Evolutionary conservation across 176 grass and related monocot species (phyloP), one percentile per base, ranked within the genome.

Genomic region (Metroxylon sagu): DNA sequence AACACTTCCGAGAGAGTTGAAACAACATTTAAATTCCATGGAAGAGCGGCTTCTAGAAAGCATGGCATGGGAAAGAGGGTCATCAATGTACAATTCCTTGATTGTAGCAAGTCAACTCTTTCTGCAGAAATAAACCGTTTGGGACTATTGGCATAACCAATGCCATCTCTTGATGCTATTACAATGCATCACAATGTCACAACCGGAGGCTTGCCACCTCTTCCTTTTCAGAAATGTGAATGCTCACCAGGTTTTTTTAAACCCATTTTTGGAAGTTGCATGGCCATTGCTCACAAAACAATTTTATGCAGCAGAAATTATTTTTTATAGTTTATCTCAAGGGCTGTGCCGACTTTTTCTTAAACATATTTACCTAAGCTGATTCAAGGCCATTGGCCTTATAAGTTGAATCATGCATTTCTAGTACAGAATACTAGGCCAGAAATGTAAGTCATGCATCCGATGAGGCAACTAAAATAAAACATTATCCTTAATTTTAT

Each of bases 21-120:
- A 92, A 68, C 79, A 87, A 7, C 87, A 98, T 85, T 59, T 98
- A 70, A 98, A 98, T 83, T 86, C 84, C 52, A 83, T 98, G 62
- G 87, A 98, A 64, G 93, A 98, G 75, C 53, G 85, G 17, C 79
- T 98, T 26, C 68, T 98, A 54, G 93, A 98, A 85, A 92, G 76
- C 60, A 80, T 98, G 83, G 84, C 87, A 77, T 98, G 93, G 93
- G 87, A 98, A 77, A 98, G 85, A 66, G 93, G 84, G 52, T 98
- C 93, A 16, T 77, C 87, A 50, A 88, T 98, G 93, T 98, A 92
- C 62, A 98, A 92, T 82, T 92, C 87, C 67, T 85, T 98, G 61
- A 75, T 88, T 77, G 79, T 92, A 70, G 93, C 93, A 57, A 92
- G 70, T 81, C 93, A 53, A 28, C 65, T 62, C 82, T 98, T 17